Base-by-base conservation (phyloP, 805 yeast genomes). In the Candida tallmaniae region DNA sequence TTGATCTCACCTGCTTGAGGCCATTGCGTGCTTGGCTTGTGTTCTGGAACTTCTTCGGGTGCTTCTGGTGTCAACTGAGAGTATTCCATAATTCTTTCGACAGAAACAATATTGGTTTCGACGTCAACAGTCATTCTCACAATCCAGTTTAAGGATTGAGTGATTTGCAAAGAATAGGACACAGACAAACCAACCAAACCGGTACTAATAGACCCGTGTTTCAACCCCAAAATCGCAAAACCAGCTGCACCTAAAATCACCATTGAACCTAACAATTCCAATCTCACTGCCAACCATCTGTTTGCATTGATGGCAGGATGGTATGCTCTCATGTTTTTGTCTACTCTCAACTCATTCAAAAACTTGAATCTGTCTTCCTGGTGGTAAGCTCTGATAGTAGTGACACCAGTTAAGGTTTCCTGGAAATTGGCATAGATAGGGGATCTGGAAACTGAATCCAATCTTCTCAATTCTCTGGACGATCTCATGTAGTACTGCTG, bases 121-220 rank as follows among this genome's bases (percentile, higher is more conserved):
- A 93, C 96, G 50, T 93, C 98, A 28, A 93, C 98, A 0, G 97
- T 86, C 97, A 89, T 90, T 64, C 99, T 76, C 20, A 93, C 97
- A 60, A 93, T 87, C 97, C 97, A 90, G 59, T 88, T 90, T 60
- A 93, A 73, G 0, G 96, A 74, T 60, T 88, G 96, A 0, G 99
- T 93, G 41, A 89, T 75, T 58, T 87, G 95, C 43, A 93, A 70
- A 2, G 98, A 90, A 60, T 93, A 94, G 30, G 95, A 83, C 48
- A 93, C 83, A 15, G 96, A 82, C 49, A 93, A 70, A 70, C 99
- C 99, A 51, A 89, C 89, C 53, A 85, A 65, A 62, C 98, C 98
- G 12, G 96, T 88, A 14, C 88, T 75, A 19, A 90, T 71, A 13
- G 65, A 57, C 10, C 96, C 95, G 12, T 73, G 66, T 35, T 65